Percentiles rank a stretch among this genome's conserved stretches.
These are phyloP conservation scores for Botryococcus braunii DNA, from an alignment of 163 green algal species.

Conservation along the genomic window DNA sequence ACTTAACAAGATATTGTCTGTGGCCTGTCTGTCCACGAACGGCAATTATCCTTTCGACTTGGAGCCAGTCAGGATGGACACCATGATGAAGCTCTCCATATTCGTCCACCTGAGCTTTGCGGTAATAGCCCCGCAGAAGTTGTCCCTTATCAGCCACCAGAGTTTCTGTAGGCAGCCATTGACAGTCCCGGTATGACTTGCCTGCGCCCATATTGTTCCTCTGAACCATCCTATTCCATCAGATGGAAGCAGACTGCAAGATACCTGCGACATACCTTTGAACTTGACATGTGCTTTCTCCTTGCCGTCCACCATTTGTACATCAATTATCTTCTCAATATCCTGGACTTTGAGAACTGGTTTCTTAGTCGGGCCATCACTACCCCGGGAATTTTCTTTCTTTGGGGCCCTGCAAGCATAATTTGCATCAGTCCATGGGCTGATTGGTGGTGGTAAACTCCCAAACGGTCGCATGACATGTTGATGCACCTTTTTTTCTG, in stretches of 20 bases:
- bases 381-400: too few species aligned
- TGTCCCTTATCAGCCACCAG: constrained; percentile 16
- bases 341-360: background rate
- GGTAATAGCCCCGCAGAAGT: constrained; percentile 42
- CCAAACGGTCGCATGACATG: too few species aligned
- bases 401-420: too few species aligned
- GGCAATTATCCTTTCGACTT: constrained; percentile 34
- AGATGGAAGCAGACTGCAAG: background rate
- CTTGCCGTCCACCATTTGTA: background rate
- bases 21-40: constrained; percentile 2
- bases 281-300: constrained; percentile 13
- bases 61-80: constrained; percentile 25
- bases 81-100: constrained; percentile 30
- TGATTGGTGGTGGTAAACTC: too few species aligned
- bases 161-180: constrained; percentile 11
- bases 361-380: background rate
- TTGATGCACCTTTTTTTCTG: too few species aligned
- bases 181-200: constrained; percentile 16
- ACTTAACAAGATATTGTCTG: constrained; percentile 35
- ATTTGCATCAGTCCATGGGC: too few species aligned
- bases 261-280: constrained; percentile 14
- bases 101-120: constrained; percentile 11
- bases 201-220: constrained; percentile 7
- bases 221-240: background rate
- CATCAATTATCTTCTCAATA: constrained; percentile 9